A percentile compares a stretch with the other conserved stretches of the same genome.
phyloP scores from a whole-genome alignment of 2,329 filamentous ascomycete species.

The Neonectria hederae region DNA sequence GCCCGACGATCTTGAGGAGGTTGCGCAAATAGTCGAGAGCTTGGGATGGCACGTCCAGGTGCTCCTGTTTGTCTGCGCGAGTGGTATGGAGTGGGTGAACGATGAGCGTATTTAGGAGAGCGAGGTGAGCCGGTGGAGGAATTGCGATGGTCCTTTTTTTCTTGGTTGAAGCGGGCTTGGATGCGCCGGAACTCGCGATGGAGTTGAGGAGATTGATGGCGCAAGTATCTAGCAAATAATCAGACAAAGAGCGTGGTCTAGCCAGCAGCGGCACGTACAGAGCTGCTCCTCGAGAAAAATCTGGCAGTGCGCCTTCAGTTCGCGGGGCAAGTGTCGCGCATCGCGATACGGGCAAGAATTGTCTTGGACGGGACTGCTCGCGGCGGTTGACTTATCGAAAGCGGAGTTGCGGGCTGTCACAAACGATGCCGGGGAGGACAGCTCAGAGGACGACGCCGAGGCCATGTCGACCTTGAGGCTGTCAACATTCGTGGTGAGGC shows the following conservation, averaged over 20 bases:
- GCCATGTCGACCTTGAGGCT: constrained; percentile 33
- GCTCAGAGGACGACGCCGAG: constrained; percentile 32
- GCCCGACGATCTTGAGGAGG: constrained; percentile 71
- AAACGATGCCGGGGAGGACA: constrained; percentile 48
- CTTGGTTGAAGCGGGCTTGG: constrained; percentile 36
- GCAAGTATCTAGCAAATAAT: constrained; percentile 40
- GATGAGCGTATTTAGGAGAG: constrained; percentile 81
- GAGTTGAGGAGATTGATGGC: constrained; percentile 72
- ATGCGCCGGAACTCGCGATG: constrained; percentile 65
- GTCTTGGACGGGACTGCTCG: constrained; percentile 47
- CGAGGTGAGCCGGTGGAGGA: constrained; percentile 77
- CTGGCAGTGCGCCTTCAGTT: constrained; percentile 72
- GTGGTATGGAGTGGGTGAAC: constrained; percentile 84
- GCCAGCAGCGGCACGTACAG: constrained; percentile 55
- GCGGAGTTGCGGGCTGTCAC: constrained; percentile 47
- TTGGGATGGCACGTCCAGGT: constrained; percentile 69
- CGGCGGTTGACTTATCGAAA: constrained; percentile 46
- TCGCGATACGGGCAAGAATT: constrained; percentile 58
- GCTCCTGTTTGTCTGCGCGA: constrained; percentile 69
- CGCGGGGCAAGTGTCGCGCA: constrained; percentile 66
- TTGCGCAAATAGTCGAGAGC: constrained; percentile 77
- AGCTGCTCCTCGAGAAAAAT: constrained; percentile 81
- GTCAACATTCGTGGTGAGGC: constrained; percentile 27
- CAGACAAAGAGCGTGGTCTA: neutral
- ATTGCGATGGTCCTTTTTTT: constrained; percentile 61